Evolutionary conservation across 768 basidiomycete genomes (phyloP).

Genomic region (Russula compacta): DNA sequence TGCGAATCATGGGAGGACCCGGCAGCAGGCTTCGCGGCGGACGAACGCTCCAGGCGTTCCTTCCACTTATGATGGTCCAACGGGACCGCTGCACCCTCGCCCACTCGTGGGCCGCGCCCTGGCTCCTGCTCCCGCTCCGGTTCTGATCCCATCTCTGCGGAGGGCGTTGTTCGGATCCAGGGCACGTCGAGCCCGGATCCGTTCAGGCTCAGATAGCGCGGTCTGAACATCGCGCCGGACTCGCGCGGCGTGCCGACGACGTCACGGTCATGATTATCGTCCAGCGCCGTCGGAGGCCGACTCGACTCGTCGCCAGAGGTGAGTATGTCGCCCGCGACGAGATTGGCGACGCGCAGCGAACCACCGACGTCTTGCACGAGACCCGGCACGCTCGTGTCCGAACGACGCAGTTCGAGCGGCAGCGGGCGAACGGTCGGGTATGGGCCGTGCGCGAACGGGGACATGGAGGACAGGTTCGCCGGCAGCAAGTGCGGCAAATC

Average conservation of each 20-base stretch:
- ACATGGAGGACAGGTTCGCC: background rate
- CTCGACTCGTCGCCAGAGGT: slow-evolving; percentile 27
- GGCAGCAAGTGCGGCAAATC: background rate
- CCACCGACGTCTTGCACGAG: slow-evolving; percentile 31
- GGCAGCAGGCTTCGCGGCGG: background rate
- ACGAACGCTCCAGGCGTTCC: slow-evolving; percentile 13
- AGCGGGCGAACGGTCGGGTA: slow-evolving; percentile 21
- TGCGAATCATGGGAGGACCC: background rate
- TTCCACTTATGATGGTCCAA: slow-evolving; percentile 5
- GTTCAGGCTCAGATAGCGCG: slow-evolving; percentile 29
- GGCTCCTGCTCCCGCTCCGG: background rate
- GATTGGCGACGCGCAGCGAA: slow-evolving; percentile 40
- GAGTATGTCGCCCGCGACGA: slow-evolving; percentile 36
- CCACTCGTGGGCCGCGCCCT: background rate
- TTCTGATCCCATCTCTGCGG: background rate
- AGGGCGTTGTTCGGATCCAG: slow-evolving; percentile 22
- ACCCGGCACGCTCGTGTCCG: slow-evolving; percentile 25
- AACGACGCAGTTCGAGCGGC: slow-evolving; percentile 20
- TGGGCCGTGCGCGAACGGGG: background rate
- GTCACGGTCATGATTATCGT: background rate
- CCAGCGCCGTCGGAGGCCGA: slow-evolving; percentile 21
- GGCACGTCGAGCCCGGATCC: slow-evolving; percentile 28
- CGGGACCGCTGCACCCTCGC: background rate
- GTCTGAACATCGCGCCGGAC: slow-evolving; percentile 18
- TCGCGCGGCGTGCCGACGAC: slow-evolving; percentile 19